phyloP scores from a whole-genome alignment of 1,284 basidiomycete species.

The Sporisorium graminicola region DNA sequence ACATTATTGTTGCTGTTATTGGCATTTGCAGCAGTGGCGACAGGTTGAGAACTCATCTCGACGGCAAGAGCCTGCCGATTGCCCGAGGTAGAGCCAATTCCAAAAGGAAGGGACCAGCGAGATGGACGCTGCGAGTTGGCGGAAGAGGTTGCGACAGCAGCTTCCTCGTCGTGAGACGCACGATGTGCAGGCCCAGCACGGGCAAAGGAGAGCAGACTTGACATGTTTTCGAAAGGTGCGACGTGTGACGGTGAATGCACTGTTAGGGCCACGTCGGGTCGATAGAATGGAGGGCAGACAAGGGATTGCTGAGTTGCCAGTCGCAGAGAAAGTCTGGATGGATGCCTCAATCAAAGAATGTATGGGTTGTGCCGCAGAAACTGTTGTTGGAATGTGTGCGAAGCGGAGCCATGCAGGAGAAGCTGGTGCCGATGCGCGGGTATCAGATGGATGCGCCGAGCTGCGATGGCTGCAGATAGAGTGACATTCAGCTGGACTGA shows the following conservation, averaged over 20 bases:
- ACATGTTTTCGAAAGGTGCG: slow-evolving; percentile 14
- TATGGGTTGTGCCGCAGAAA: no score
- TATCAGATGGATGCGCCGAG: background rate
- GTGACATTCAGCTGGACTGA: no score
- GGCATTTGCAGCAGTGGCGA: background rate
- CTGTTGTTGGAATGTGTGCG: no score
- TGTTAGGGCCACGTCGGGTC: background rate
- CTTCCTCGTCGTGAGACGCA: slow-evolving; percentile 27
- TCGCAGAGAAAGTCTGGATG: background rate
- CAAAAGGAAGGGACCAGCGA: slow-evolving; percentile 32
- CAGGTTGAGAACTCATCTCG: slow-evolving; percentile 27
- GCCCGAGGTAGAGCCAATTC: slow-evolving; percentile 7
- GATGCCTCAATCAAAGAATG: background rate
- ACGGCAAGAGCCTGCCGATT: slow-evolving; percentile 13
- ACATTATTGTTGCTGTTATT: background rate
- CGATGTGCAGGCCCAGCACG: slow-evolving; percentile 26
- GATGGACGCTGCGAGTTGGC: background rate
- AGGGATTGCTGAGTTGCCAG: background rate
- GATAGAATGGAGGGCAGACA: background rate
- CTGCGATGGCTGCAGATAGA: background rate
- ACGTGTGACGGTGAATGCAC: background rate
- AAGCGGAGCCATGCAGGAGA: background rate
- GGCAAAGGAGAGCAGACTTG: slow-evolving; percentile 32
- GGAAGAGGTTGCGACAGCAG: slow-evolving; percentile 14
- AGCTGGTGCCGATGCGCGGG: background rate